These are phyloP conservation scores for Pythium sukuiense DNA, from an alignment of 352 stramenopile species.

Conservation along the genomic window DNA sequence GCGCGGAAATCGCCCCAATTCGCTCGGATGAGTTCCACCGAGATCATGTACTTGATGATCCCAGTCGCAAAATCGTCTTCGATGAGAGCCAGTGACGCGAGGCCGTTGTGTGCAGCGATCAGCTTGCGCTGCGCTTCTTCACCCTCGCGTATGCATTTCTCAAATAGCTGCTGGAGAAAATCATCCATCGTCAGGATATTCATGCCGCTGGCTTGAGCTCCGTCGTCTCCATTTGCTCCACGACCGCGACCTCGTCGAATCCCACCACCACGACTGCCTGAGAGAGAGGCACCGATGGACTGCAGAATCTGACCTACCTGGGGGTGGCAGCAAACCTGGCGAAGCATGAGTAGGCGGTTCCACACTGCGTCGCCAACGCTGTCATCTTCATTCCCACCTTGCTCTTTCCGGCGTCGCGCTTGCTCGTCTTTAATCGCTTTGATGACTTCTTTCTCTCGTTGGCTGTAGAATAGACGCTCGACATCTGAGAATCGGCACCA, in stretches of 20 bases:
- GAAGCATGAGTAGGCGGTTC: constrained; percentile 75
- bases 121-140: constrained; percentile 83
- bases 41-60: constrained; percentile 55
- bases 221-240: background rate
- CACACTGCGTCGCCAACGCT: constrained; percentile 48
- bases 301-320: constrained; percentile 67
- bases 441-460: constrained; percentile 58
- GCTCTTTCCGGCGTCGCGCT: constrained; percentile 31
- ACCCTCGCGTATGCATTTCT: constrained; percentile 67
- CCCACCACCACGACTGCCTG: constrained; percentile 4
- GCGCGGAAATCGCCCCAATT: constrained; percentile 69
- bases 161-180: constrained; percentile 70
- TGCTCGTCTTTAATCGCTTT: constrained; percentile 35
- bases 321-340: constrained; percentile 92
- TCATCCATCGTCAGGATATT: constrained; percentile 78
- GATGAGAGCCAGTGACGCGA: constrained; percentile 52
- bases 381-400: constrained; percentile 5
- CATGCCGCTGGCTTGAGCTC: background rate
- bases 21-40: constrained; percentile 40
- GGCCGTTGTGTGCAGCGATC: constrained; percentile 72
- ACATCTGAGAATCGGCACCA: constrained; percentile 77
- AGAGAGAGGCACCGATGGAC: constrained; percentile 13
- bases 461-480: constrained; percentile 76
- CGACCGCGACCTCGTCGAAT: background rate
- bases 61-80: constrained; percentile 32